Conservation (phyloP, 1,284 basidiomycete species). For the Sutorius eximius region DNA sequence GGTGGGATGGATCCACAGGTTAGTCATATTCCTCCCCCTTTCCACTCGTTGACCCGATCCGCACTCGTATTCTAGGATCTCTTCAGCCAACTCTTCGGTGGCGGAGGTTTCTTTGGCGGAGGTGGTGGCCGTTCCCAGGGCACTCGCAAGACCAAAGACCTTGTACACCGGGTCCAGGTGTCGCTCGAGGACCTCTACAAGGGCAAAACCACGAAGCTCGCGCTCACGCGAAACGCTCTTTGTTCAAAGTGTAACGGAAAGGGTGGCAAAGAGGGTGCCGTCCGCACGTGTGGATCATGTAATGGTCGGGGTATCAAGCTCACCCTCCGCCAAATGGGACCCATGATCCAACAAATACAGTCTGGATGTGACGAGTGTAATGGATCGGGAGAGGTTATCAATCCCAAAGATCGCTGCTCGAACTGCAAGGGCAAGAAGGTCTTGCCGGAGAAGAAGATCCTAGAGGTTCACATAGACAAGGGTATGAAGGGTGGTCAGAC, state of each 20-base stretch:
- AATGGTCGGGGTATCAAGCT: constrained; percentile 91
- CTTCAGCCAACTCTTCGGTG: constrained; percentile 93
- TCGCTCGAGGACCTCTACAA: constrained; percentile 98
- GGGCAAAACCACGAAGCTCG: constrained; percentile 97
- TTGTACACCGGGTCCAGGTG: constrained; percentile 95
- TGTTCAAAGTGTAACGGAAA: constrained; percentile 94
- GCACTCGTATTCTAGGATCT: constrained; percentile 67
- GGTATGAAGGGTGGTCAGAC: constrained; percentile 99
- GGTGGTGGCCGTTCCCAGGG: constrained; percentile 66
- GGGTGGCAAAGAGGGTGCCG: constrained; percentile 96
- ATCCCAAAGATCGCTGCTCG: constrained; percentile 91
- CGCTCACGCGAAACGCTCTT: constrained; percentile 93
- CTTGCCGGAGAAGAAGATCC: constrained; percentile 91
- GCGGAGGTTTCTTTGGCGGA: constrained; percentile 53
- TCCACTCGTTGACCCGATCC: background rate
- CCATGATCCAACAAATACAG: constrained; percentile 99
- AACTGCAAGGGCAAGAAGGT: constrained; percentile 96
- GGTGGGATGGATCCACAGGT: constrained; percentile 96
- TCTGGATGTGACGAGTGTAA: constrained; percentile 92
- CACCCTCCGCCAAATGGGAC: constrained; percentile 94
- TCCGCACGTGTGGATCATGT: constrained; percentile 79
- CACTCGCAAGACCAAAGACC: constrained; percentile 97
- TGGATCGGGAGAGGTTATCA: constrained; percentile 93
- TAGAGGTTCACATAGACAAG: constrained; percentile 99
- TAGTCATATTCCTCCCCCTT: constrained; percentile 24